These are phyloP conservation scores for Urochloa ruziziensis DNA, from an alignment of 176 grass and related monocot genomes.

Conservation along the genomic window DNA sequence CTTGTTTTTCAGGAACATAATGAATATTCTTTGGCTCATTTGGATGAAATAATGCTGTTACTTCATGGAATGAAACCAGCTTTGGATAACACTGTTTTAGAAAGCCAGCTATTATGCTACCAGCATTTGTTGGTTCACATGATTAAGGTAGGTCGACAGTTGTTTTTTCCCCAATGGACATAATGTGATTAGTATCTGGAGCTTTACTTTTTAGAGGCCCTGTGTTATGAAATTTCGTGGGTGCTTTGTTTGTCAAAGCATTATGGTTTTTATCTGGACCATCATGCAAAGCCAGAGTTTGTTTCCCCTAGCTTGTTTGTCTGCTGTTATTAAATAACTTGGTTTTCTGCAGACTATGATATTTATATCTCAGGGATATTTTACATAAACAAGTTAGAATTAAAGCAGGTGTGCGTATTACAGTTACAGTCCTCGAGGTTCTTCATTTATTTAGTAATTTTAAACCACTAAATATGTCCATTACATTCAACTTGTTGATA, in stretches of 20 bases:
- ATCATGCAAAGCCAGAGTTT: neutral
- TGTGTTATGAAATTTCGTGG: conserved; percentile 1
- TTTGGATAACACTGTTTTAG: conserved; percentile 48
- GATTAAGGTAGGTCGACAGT: conserved; percentile 60
- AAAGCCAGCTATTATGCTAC: conserved; percentile 76
- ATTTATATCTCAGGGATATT: neutral
- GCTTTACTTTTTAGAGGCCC: conserved; percentile 6
- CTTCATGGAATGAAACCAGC: conserved; percentile 70
- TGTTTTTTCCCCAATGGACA: neutral
- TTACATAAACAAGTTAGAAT: neutral
- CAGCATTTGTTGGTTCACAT: conserved; percentile 83
- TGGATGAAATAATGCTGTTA: conserved; percentile 87
- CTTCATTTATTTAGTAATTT: neutral
- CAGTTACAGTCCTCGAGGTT: neutral
- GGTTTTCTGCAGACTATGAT: neutral
- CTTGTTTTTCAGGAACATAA: conserved; percentile 60
- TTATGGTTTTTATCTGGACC: neutral
- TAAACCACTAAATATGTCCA: neutral
- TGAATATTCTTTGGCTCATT: conserved; percentile 56
- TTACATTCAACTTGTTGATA: neutral
- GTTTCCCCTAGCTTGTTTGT: neutral
- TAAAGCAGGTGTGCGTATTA: neutral
- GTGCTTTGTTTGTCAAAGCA: neutral
- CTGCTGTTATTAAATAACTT: neutral
- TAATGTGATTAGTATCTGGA: conserved; percentile 1